Conservation (phyloP, 2,329 filamentous ascomycete genomes). For the Colletotrichum sp. region DNA sequence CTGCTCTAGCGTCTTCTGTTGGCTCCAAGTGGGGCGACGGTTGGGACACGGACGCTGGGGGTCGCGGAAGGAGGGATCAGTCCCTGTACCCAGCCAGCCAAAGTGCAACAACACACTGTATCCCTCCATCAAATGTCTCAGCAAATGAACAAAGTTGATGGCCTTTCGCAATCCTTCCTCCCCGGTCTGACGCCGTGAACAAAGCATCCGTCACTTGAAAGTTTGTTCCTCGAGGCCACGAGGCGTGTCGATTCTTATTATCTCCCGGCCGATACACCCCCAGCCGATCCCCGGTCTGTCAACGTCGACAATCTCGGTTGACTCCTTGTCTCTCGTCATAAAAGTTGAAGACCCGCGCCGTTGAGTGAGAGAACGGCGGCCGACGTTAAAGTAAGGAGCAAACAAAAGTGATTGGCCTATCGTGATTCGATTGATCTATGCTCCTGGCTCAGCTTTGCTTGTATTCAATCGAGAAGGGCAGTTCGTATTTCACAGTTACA, state of each 20-base stretch:
- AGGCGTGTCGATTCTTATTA: background rate
- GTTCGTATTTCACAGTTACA: background rate
- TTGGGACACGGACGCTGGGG: background rate
- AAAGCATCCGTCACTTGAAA: background rate
- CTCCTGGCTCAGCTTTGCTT: background rate
- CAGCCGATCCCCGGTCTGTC: background rate
- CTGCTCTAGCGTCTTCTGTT: background rate
- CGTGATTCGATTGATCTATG: background rate
- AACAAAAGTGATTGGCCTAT: background rate
- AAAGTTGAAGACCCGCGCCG: background rate
- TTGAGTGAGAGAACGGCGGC: background rate
- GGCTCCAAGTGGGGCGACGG: constrained; percentile 1
- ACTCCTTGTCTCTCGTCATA: background rate
- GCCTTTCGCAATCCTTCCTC: background rate
- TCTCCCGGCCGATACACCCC: background rate
- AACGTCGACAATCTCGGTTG: background rate
- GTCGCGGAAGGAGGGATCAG: background rate
- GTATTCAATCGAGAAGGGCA: background rate
- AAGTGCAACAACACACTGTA: background rate
- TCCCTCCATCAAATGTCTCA: background rate
- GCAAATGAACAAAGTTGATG: background rate
- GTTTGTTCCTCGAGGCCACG: background rate
- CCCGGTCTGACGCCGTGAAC: background rate
- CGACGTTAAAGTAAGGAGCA: background rate
- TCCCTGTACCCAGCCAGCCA: background rate